phyloP scores from a whole-genome alignment of 116 monocot genomes.

The Posidonia oceanica region DNA sequence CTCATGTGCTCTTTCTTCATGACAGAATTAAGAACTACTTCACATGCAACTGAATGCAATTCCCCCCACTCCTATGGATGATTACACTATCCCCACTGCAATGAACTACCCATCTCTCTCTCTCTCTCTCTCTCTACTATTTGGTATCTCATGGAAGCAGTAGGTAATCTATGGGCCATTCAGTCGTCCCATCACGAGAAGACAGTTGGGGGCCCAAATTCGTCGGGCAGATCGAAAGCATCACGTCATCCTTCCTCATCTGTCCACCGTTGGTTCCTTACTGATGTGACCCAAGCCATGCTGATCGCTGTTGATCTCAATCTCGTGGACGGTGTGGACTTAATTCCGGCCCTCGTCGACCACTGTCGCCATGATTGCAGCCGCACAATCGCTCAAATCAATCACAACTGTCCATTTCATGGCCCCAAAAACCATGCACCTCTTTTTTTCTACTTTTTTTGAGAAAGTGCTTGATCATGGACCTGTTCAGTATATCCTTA shows the following conservation, averaged over 20 bases:
- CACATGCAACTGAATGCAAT: too few relatives aligned
- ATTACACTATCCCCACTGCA: too few relatives aligned
- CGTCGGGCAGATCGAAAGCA: not conserved
- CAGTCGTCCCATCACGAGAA: not conserved
- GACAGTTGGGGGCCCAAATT: not conserved
- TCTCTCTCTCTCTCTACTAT: too few relatives aligned
- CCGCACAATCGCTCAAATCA: not conserved
- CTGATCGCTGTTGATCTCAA: not conserved
- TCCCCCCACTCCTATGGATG: too few relatives aligned
- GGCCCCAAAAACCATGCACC: not conserved
- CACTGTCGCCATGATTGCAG: not conserved
- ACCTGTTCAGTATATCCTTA: too few relatives aligned
- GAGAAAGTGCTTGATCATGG: too few relatives aligned
- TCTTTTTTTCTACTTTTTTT: too few relatives aligned
- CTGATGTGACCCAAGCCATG: not conserved
- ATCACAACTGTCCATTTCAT: not conserved
- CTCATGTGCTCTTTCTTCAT: too few relatives aligned
- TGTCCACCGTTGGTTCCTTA: not conserved
- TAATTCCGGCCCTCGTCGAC: not conserved
- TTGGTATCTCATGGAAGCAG: not conserved
- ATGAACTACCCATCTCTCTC: too few relatives aligned
- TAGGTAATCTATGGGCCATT: not conserved
- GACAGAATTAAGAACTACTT: too few relatives aligned
- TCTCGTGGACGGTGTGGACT: not conserved
- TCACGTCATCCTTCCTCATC: not conserved